Base-by-base conservation (phyloP, 768 basidiomycete species). In the Filobasidium wieringae region DNA sequence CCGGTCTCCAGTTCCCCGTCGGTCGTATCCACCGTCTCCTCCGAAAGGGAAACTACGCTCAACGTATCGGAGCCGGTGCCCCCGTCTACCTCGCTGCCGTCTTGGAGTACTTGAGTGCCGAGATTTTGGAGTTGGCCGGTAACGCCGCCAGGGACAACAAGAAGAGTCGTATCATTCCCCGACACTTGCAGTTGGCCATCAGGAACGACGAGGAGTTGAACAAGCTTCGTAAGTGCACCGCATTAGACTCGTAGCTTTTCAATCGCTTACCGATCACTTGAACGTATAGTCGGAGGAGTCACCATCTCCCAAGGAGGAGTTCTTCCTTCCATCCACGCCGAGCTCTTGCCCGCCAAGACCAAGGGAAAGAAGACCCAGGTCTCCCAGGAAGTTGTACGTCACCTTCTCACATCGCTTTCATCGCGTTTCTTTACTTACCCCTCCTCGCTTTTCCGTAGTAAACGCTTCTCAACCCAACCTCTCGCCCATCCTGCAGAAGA, bases 251-350 rank as follows among this genome's bases (percentile, higher is more conserved):
- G 24, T 6, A 24, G 7, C 15, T 22, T 47, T 47, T 17, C 43
- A 22, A n/a, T 14, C 14, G 22, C 29, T 24, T 5, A 5, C 14
- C 29, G 5, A 4, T 26, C 43, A 27, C 4, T 7, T 22, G n/a
- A n/a, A n/a, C n/a, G 15, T 12, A 14, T 24, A 47, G 43, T 91
- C 57, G 87, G 87, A 19, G 79, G 82, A 56, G 88, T 90, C 64
- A 84, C 87, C 71, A 90, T 91, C 78, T 88, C 86, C 24, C 87
- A 90, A 73, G 88, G 88, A 75, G 88, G 88, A 79, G 85, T 86
- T 36, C 80, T 83, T 56, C 79, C 80, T 65, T 78, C 77, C 72
- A 93, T 93, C 73, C 80, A 82, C 67, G 77, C 81, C 50, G 83
- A 81, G 66, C 77, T 81, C 32, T 68, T 81, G 56, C 80, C 80